Conservation (phyloP, 306 rosid genomes). For the Dryas octopetala region DNA sequence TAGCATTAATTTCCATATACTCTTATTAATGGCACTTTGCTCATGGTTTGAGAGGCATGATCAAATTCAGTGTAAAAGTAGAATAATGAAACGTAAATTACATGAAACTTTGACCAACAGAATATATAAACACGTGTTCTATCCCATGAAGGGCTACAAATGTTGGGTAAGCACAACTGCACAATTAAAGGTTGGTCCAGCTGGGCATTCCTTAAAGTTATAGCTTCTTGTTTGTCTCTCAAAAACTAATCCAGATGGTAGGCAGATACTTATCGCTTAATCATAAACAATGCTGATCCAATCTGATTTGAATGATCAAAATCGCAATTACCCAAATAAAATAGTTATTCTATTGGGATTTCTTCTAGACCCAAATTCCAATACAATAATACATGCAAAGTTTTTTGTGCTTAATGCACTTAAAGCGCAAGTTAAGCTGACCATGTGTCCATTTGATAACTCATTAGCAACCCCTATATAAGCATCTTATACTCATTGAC, state of each 20-base stretch:
- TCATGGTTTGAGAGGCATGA: background rate
- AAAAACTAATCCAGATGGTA: background rate
- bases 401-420: constrained; percentile 24
- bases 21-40: no score
- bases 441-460: constrained; percentile 28
- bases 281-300: constrained; percentile 6
- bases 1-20: no score
- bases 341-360: background rate
- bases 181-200: constrained; percentile 10
- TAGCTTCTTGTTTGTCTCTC: background rate
- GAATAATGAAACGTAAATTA: background rate
- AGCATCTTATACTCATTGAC: background rate
- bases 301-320: background rate
- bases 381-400: background rate
- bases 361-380: background rate
- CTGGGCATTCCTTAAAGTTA: background rate
- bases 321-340: no score
- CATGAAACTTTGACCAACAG: background rate
- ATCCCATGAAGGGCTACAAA: constrained; percentile 17
- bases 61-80: background rate
- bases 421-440: constrained; percentile 26
- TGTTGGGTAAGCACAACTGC: constrained; percentile 15
- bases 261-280: constrained; percentile 10
- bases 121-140: constrained; percentile 12
- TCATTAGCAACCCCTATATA: constrained; percentile 26